A percentile compares a stretch with the other conserved stretches of the same genome.
Evolutionary conservation across 495 filamentous ascomycete genomes (phyloP).

Genomic region (Penicillium fimorum): DNA sequence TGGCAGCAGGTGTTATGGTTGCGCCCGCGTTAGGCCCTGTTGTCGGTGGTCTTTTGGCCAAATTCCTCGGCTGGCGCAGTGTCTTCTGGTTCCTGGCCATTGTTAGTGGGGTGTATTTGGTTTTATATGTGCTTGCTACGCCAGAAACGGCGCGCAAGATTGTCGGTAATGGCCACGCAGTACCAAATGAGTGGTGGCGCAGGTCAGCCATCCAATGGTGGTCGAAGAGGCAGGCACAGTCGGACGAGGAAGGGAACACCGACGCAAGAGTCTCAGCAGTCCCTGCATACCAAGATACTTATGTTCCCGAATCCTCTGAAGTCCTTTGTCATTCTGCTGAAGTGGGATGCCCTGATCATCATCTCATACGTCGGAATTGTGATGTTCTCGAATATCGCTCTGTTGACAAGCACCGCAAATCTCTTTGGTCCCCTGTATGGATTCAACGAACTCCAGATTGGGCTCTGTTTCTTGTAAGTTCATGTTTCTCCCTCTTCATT

Average conservation of each 20-base stretch:
- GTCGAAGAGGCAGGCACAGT: conserved; percentile 13
- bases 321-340: conserved; percentile 56
- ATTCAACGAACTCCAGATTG: conserved; percentile 65
- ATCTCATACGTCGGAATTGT: conserved; percentile 56
- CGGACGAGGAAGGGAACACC: conserved; percentile 23
- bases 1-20: conserved; percentile 28
- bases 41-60: conserved; percentile 39
- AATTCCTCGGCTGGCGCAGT: conserved; percentile 38
- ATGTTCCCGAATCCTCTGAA: conserved; percentile 65
- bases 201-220: conserved; percentile 40
- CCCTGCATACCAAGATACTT: conserved; percentile 40
- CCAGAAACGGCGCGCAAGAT: conserved; percentile 71
- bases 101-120: conserved; percentile 26
- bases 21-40: conserved; percentile 39
- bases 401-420: conserved; percentile 53
- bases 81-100: conserved; percentile 50
- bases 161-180: conserved; percentile 61
- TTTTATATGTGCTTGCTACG: conserved; percentile 50
- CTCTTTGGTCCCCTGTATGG: conserved; percentile 62
- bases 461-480: conserved; percentile 47
- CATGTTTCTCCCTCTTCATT: neutral
- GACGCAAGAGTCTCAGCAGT: neutral
- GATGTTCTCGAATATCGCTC: conserved; percentile 50
- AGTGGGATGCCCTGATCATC: conserved; percentile 63
- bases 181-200: conserved; percentile 33